Conservation (phyloP, 2,329 filamentous ascomycete genomes). For the Phyllosticta citrichinensis region DNA sequence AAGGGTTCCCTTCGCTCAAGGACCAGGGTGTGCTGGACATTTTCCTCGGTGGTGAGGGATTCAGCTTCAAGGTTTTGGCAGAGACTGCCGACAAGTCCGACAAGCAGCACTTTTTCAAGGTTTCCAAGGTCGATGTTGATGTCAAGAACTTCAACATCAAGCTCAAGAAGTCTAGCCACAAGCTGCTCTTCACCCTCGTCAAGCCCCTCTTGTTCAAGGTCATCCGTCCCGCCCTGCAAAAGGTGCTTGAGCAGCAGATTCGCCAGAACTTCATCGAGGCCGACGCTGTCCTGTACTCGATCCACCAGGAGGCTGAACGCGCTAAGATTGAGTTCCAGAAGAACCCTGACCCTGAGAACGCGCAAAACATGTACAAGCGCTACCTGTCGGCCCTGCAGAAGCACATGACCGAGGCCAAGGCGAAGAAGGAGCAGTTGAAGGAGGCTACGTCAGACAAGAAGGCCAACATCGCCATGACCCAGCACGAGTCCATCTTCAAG, state of each 20-base stretch:
- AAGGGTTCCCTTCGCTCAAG: conserved; percentile 79
- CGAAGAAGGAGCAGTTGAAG: conserved; percentile 56
- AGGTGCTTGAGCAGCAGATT: conserved; percentile 81
- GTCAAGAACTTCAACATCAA: conserved; percentile 79
- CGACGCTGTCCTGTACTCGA: conserved; percentile 61
- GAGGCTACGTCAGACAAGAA: conserved; percentile 50
- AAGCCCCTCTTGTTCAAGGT: conserved; percentile 81
- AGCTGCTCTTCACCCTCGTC: conserved; percentile 74
- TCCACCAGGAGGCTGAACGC: conserved; percentile 75
- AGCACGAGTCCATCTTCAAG: conserved; percentile 87
- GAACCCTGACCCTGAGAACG: conserved; percentile 57
- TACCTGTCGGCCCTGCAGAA: conserved; percentile 70
- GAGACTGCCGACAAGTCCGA: conserved; percentile 70
- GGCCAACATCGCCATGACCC: conserved; percentile 74
- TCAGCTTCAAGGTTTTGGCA: conserved; percentile 85
- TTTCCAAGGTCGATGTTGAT: conserved; percentile 77
- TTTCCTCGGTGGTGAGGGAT: conserved; percentile 73
- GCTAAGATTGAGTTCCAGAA: conserved; percentile 55
- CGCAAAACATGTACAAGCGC: conserved; percentile 75
- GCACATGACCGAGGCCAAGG: conserved; percentile 62
- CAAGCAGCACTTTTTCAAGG: conserved; percentile 80
- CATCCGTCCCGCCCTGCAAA: conserved; percentile 74
- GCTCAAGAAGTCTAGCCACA: conserved; percentile 90
- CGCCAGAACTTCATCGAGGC: conserved; percentile 69
- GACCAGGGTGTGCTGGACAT: conserved; percentile 87